phyloP scores from a whole-genome alignment of 306 rosid species.

The Carpinus viminea region DNA sequence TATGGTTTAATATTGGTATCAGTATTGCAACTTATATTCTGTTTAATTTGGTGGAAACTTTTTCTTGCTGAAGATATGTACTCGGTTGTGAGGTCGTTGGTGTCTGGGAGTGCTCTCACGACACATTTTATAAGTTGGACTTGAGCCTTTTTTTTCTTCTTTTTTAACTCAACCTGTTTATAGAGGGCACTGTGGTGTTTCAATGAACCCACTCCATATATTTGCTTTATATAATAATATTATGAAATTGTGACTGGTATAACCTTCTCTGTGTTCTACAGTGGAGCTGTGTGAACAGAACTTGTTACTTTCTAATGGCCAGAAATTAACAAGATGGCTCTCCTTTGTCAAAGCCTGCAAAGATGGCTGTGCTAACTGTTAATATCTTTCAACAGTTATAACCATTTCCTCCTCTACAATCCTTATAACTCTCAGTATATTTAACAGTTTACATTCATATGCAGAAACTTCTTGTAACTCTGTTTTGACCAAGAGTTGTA shows the following conservation, averaged over 20 bases:
- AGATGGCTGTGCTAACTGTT: not conserved
- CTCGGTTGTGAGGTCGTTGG: constrained; percentile 4
- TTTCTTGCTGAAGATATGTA: constrained; percentile 7
- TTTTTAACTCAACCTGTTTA: not conserved
- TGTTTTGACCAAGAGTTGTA: not conserved
- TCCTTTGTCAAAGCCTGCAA: not conserved
- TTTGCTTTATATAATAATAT: not conserved
- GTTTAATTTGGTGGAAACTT: not conserved
- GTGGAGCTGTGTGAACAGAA: not conserved
- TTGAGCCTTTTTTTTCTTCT: not conserved
- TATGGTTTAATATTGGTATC: too few species aligned
- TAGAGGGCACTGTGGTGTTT: not conserved
- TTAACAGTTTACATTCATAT: not conserved
- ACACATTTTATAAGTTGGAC: not conserved
- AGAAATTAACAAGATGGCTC: not conserved
- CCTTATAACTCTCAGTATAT: not conserved
- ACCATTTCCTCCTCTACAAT: not conserved
- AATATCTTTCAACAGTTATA: not conserved
- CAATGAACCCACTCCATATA: not conserved
- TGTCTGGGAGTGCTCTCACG: not conserved
- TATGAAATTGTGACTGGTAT: not conserved
- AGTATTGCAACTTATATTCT: not conserved
- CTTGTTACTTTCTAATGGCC: not conserved
- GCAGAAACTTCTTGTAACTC: not conserved
- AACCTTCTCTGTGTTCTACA: not conserved